Conservation (phyloP, 306 rosid species). For the Nissolia schottii region DNA sequence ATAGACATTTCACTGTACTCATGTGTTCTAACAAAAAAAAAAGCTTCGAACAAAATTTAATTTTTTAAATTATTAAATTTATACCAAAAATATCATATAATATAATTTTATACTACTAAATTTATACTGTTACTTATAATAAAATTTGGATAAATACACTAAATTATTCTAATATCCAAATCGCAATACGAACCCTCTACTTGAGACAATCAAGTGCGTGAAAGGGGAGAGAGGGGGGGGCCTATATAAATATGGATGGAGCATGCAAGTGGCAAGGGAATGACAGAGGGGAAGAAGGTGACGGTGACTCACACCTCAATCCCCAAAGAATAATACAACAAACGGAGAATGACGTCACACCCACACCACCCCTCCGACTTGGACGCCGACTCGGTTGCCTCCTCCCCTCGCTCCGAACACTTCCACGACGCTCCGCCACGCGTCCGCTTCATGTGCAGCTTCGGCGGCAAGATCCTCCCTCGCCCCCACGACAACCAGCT, state of each 20-base stretch:
- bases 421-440: slow-evolving; percentile 43
- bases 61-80: no score
- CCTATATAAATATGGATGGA: slow-evolving; percentile 4
- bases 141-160: no score
- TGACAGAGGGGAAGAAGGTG: slow-evolving; percentile 2
- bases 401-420: slow-evolving; percentile 75
- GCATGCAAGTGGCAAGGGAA: neutral
- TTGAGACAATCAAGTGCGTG: neutral
- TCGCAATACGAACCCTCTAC: no score
- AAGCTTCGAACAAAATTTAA: no score
- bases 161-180: no score
- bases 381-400: slow-evolving; percentile 66
- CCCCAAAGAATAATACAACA: neutral
- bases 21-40: no score
- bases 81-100: no score
- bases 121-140: neutral
- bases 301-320: neutral
- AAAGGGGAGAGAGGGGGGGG: neutral
- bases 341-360: slow-evolving; percentile 48
- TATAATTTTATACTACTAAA: neutral
- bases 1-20: no score
- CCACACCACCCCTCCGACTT: slow-evolving; percentile 45
- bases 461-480: slow-evolving; percentile 86
- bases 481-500: slow-evolving; percentile 93
- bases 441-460: slow-evolving; percentile 94